phyloP scores from a whole-genome alignment of 2,329 filamentous ascomycete genomes.

The Cladophialophora bantiana region DNA sequence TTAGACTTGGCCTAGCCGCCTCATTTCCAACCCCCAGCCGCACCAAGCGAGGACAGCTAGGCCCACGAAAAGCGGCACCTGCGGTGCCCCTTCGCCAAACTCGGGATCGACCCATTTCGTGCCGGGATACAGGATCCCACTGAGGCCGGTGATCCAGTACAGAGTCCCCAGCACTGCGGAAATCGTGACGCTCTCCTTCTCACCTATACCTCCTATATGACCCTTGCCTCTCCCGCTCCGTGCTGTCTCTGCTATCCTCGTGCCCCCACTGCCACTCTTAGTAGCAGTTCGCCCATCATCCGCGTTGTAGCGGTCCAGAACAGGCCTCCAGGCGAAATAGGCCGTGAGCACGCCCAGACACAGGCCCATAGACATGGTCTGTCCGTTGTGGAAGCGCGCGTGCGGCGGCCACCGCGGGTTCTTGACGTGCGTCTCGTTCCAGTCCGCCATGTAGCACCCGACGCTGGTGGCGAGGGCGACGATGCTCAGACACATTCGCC shows the following conservation, averaged over 20 bases:
- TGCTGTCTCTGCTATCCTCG: too few relatives aligned
- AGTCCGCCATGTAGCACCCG: slow-evolving; percentile 46
- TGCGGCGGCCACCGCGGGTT: slow-evolving; percentile 60
- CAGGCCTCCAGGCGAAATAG: slow-evolving; percentile 29
- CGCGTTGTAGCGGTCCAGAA: background rate
- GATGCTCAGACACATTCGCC: slow-evolving; percentile 34
- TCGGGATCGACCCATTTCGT: slow-evolving; percentile 55
- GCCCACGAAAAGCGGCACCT: slow-evolving; percentile 42
- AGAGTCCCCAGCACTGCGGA: slow-evolving; percentile 52
- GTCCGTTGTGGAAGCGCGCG: slow-evolving; percentile 61
- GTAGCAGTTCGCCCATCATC: too few relatives aligned
- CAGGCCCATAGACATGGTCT: slow-evolving; percentile 54
- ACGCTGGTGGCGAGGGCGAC: slow-evolving; percentile 34
- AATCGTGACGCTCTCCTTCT: slow-evolving; percentile 37
- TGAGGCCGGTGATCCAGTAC: slow-evolving; percentile 55
- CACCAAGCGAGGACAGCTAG: slow-evolving; percentile 33
- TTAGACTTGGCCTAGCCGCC: background rate
- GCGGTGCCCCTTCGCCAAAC: slow-evolving; percentile 51
- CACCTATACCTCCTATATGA: background rate
- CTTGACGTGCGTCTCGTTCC: slow-evolving; percentile 54
- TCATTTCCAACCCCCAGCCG: slow-evolving; percentile 38
- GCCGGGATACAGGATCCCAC: slow-evolving; percentile 57
- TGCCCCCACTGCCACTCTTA: too few relatives aligned
- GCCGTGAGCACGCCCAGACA: slow-evolving; percentile 25
- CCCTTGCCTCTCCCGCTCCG: too few relatives aligned